Conservation (phyloP, 148 eudicot species). For the Amaranthus cruentus region DNA sequence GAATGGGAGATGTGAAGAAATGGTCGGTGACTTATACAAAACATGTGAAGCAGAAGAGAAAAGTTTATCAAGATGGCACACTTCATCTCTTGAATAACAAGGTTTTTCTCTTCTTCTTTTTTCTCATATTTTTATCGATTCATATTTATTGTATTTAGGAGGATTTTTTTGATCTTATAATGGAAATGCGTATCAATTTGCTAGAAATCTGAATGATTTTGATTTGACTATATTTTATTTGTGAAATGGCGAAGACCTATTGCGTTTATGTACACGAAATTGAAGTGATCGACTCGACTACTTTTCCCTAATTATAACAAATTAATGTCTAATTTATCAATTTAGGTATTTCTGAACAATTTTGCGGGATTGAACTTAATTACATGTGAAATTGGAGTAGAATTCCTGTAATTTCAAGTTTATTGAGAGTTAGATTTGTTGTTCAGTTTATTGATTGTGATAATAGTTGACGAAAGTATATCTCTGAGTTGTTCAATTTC, state of each 20-base stretch:
- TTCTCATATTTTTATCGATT: background rate
- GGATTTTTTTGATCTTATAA: background rate
- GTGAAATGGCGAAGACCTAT: background rate
- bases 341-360: background rate
- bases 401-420: conserved; percentile 1
- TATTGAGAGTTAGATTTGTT: background rate
- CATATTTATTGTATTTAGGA: background rate
- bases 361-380: background rate
- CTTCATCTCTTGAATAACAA: conserved; percentile 45
- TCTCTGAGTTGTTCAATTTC: background rate
- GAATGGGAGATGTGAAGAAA: conserved; percentile 39
- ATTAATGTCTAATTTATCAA: background rate
- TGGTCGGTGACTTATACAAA: conserved; percentile 85
- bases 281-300: background rate
- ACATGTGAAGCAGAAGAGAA: conserved; percentile 80
- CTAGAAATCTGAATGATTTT: background rate
- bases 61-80: conserved; percentile 79
- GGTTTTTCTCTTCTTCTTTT: conserved; percentile 25
- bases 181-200: background rate
- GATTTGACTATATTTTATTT: background rate
- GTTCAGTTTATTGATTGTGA: background rate
- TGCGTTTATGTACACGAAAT: background rate
- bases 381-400: background rate
- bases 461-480: background rate
- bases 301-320: background rate